A percentile compares a stretch with the other conserved stretches of the same genome.
Conservation (phyloP, 768 basidiomycete genomes). For the Gyrodon lividus region DNA sequence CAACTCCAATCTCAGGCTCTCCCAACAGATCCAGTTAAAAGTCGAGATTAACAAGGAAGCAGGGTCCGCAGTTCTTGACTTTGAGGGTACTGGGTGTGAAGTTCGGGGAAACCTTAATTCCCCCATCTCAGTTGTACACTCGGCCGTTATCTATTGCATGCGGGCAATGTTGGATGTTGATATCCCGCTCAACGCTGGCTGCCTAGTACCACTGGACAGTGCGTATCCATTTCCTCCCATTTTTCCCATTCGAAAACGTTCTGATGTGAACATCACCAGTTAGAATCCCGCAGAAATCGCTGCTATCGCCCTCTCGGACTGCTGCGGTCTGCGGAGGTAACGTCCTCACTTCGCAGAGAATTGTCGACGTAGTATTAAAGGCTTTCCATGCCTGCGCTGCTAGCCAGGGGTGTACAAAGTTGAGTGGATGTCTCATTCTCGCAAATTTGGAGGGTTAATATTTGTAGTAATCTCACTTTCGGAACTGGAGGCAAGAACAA, state of each 20-base stretch:
- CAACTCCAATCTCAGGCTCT: conserved; percentile 2
- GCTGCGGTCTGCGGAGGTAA: conserved; percentile 94
- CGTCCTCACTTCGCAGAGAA: conserved; percentile 87
- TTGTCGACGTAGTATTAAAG: conserved; percentile 90
- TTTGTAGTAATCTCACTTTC: conserved; percentile 78
- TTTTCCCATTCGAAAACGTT: not conserved
- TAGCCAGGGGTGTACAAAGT: conserved; percentile 94
- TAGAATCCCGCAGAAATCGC: conserved; percentile 72
- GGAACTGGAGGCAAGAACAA: conserved; percentile 85
- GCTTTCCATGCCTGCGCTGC: conserved; percentile 92
- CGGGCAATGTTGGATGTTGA: conserved; percentile 81
- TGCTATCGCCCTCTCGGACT: conserved; percentile 79
- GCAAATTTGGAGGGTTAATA: not conserved
- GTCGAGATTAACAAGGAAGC: conserved; percentile 73
- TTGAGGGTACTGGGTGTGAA: conserved; percentile 79
- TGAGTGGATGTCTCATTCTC: conserved; percentile 35
- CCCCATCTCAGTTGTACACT: conserved; percentile 83
- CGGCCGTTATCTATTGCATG: conserved; percentile 88
- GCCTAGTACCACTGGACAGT: conserved; percentile 84
- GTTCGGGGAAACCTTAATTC: conserved; percentile 83
- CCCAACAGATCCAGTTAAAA: conserved; percentile 60
- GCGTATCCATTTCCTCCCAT: conserved; percentile 17
- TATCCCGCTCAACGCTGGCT: conserved; percentile 93
- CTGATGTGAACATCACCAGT: conserved; percentile 42
- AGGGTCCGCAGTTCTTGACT: conserved; percentile 84